Conservation (phyloP, 805 yeast genomes). For the Tetrapisispora nanseiensis region DNA sequence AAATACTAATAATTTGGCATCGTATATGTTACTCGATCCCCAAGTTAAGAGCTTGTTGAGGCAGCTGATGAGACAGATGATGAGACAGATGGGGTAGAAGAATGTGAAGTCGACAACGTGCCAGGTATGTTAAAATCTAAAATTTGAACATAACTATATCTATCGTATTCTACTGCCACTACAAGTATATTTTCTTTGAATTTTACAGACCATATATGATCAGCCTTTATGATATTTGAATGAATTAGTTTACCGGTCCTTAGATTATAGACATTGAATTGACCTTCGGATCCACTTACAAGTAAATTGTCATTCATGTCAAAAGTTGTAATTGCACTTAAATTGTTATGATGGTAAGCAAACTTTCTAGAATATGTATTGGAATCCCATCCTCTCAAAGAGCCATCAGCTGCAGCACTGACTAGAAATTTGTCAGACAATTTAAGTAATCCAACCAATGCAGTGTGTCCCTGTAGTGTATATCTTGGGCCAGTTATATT, state of each 20-base stretch:
- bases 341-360: constrained; percentile 65
- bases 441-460: constrained; percentile 79
- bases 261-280: constrained; percentile 82
- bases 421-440: constrained; percentile 68
- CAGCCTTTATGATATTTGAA: constrained; percentile 59
- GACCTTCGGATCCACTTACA: constrained; percentile 81
- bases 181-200: constrained; percentile 78
- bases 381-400: constrained; percentile 90
- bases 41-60: no score
- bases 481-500: constrained; percentile 33
- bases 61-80: background rate
- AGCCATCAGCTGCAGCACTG: constrained; percentile 92
- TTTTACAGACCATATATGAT: constrained; percentile 90
- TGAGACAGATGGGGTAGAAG: background rate
- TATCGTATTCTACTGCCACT: constrained; percentile 76
- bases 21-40: no score
- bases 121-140: constrained; percentile 45
- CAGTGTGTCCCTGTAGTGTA: constrained; percentile 77
- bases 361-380: constrained; percentile 54
- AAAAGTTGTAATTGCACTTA: constrained; percentile 87
- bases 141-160: constrained; percentile 70
- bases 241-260: constrained; percentile 66
- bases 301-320: constrained; percentile 77
- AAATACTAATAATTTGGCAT: no score
- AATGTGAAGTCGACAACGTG: background rate